Evolutionary conservation across 768 basidiomycete genomes (phyloP).

Genomic region (Pluteus cervinus): DNA sequence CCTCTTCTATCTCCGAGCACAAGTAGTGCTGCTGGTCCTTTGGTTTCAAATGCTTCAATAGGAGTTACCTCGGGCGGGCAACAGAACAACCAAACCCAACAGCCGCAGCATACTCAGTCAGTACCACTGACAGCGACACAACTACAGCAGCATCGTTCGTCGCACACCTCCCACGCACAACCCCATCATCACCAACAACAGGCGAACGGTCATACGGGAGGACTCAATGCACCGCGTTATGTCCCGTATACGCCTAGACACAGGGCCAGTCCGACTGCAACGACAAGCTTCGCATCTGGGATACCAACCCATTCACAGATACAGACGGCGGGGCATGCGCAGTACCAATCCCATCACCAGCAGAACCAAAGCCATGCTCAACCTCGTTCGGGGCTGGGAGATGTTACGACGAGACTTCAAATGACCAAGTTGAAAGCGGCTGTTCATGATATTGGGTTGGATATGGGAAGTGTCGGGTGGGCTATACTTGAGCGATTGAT

Average conservation of each 20-base stretch:
- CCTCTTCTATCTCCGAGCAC: too few species aligned
- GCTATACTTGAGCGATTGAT: constrained; percentile 70
- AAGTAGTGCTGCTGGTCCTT: too few species aligned
- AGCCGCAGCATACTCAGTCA: too few species aligned
- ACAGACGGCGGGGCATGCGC: too few species aligned
- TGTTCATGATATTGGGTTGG: constrained; percentile 62
- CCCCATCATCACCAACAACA: too few species aligned
- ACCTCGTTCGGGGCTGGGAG: constrained; percentile 24
- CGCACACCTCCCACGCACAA: too few species aligned
- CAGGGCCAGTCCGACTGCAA: constrained; percentile 37
- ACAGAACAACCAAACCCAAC: too few species aligned
- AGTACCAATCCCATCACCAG: constrained; percentile 38
- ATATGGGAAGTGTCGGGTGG: constrained; percentile 63
- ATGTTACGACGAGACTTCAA: constrained; percentile 65
- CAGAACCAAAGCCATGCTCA: background rate
- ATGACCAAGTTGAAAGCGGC: constrained; percentile 69
- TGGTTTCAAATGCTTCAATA: too few species aligned
- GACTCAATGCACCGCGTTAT: constrained; percentile 60
- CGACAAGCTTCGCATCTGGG: constrained; percentile 44
- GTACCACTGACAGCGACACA: too few species aligned
- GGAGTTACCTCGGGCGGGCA: too few species aligned
- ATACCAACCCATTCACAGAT: constrained; percentile 43
- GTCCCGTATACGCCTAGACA: constrained; percentile 77
- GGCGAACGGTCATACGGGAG: too few species aligned
- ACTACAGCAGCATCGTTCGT: too few species aligned